Evolutionary conservation across 176 grass and related monocot species (phyloP).

Genomic region (Poa annua): DNA sequence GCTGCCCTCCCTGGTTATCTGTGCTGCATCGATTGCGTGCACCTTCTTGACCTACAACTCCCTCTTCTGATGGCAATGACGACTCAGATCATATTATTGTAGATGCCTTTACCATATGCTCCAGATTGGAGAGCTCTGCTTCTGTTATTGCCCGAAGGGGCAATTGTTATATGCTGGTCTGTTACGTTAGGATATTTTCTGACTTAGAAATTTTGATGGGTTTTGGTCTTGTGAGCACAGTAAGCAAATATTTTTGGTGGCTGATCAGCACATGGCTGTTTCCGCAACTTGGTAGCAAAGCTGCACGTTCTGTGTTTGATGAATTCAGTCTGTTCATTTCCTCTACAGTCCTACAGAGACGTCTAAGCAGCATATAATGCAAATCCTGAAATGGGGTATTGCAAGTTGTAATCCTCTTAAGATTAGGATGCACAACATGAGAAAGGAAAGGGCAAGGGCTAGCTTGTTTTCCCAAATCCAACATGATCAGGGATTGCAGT

Average conservation of each 20-base stretch:
- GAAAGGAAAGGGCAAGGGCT: no score
- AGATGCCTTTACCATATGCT: neutral
- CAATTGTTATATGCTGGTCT: neutral
- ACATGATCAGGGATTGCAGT: no score
- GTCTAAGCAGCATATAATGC: no score
- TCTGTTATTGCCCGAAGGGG: slow-evolving; percentile 38
- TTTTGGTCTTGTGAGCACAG: neutral
- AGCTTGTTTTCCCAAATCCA: no score
- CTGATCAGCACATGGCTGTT: neutral
- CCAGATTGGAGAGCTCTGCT: neutral
- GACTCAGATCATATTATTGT: neutral
- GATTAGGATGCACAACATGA: no score
- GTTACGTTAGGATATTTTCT: neutral
- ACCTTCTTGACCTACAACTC: slow-evolving; percentile 89
- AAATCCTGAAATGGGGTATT: no score
- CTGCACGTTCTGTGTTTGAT: no score
- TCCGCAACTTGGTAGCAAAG: neutral
- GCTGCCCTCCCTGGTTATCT: slow-evolving; percentile 82
- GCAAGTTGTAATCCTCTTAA: no score
- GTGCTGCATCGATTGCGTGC: slow-evolving; percentile 53
- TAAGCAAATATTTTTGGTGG: neutral
- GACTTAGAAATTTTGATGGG: neutral
- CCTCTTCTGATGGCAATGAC: slow-evolving; percentile 54
- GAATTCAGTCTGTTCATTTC: no score
- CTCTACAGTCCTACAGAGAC: no score